Evolutionary conservation across 345 rosid genomes (phyloP).

Genomic region (Carallia brachiata): DNA sequence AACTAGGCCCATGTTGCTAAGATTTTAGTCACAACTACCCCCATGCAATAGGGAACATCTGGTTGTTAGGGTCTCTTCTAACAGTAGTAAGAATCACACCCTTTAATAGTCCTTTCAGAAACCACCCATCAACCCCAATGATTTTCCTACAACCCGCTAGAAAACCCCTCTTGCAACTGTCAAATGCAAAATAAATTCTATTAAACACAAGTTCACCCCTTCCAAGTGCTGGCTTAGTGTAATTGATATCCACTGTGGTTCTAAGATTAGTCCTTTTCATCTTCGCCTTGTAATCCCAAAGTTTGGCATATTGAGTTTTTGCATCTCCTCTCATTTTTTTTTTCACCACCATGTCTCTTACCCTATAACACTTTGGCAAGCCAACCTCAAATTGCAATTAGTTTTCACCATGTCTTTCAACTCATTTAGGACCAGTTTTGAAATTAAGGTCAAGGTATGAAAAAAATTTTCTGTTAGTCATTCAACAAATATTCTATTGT

Average conservation of each 20-base stretch:
- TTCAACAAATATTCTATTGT: too few relatives aligned
- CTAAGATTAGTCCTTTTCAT: neutral
- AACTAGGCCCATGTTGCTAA: too few relatives aligned
- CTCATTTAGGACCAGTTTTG: too few relatives aligned
- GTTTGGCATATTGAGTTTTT: neutral
- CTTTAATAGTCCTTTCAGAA: neutral
- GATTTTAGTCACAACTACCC: too few relatives aligned
- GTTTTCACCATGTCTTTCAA: too few relatives aligned
- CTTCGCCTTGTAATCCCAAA: neutral
- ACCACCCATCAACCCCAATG: neutral
- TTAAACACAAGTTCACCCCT: neutral
- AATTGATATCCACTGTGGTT: accelerated
- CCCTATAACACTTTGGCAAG: neutral
- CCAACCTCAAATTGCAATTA: too few relatives aligned
- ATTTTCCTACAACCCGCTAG: neutral
- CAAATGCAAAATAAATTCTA: neutral
- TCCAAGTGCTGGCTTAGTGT: neutral
- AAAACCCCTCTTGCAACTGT: neutral
- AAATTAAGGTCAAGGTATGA: too few relatives aligned
- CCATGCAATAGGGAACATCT: neutral
- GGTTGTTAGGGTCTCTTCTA: neutral
- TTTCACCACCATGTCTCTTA: neutral
- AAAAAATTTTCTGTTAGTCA: too few relatives aligned
- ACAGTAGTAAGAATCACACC: neutral
- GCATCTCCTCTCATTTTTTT: neutral